Conservation (phyloP, 2,329 filamentous ascomycete genomes). For the Gliomastix tumulicola region DNA sequence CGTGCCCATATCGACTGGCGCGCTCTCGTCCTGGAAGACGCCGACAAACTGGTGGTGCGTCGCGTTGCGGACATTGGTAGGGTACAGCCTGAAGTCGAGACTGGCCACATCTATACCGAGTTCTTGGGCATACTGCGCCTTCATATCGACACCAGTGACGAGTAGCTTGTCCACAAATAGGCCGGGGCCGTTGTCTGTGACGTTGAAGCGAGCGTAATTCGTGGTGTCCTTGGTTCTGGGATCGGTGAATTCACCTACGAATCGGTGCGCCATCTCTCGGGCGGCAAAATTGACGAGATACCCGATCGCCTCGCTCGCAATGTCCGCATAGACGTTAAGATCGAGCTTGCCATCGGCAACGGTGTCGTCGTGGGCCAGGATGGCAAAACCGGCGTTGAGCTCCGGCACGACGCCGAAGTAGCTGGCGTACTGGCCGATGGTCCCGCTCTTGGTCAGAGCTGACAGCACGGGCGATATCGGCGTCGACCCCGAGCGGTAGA, state of each 20-base stretch:
- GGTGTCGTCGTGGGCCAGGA: conserved; percentile 20
- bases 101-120: conserved; percentile 10
- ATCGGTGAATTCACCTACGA: conserved; percentile 7
- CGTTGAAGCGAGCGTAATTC: neutral
- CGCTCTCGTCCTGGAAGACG: conserved; percentile 19
- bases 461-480: conserved; percentile 15
- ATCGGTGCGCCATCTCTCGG: conserved; percentile 8
- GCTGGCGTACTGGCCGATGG: conserved; percentile 16
- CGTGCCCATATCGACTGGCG: conserved; percentile 19
- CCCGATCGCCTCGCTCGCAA: conserved; percentile 14
- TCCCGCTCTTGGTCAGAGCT: conserved; percentile 16
- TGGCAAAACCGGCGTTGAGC: conserved; percentile 18
- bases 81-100: conserved; percentile 21
- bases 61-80: conserved; percentile 15
- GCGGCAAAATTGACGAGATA: conserved; percentile 9
- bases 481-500: conserved; percentile 16
- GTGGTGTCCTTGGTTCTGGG: neutral
- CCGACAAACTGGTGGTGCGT: conserved; percentile 16
- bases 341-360: conserved; percentile 14
- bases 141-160: conserved; percentile 9
- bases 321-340: conserved; percentile 23
- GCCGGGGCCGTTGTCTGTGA: conserved; percentile 12
- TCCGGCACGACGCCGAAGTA: conserved; percentile 16
- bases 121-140: conserved; percentile 8
- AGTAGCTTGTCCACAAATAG: conserved; percentile 13